Evolutionary conservation across 805 yeast genomes (phyloP), one percentile per base, ranked within the genome.

Genomic region (Scheffersomyces stipitis): DNA sequence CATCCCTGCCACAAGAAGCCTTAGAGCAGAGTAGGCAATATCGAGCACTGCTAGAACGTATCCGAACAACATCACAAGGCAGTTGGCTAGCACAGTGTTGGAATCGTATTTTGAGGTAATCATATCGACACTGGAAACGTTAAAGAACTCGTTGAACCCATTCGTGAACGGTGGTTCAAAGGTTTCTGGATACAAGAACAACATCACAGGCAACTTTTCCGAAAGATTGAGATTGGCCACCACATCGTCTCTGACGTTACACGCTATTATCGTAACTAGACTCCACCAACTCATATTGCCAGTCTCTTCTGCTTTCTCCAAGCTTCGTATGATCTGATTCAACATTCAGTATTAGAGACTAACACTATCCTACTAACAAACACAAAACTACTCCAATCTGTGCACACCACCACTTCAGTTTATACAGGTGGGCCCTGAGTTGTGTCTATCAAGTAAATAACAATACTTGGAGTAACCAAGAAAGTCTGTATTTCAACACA

Each of bases 111-210:
- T 7, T 7, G 7, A 7, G 7, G 9, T 10, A 7, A 20, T 7
- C 24, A 20, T 20, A 20, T 7, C 7, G 10, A 10, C 7, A 10
- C 10, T 20, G 12, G 43, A 33, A 3, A 36, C 26, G 24, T 46
- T 46, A 27, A 36, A 48, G n/a, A 16, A 31, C 14, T 37, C 38
- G 15, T 51, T 46, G 16, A 50, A 43, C 6, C 46, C 45, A 30
- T 34, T 39, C 12, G 49, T 41, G 37, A 58, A 58, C 6, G 64
- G 64, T n/a, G 59, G 63, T 22, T 46, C 50, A 33, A 44, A 56
- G 12, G 42, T 37, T 14, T 53, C 56, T 8, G 62, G 62, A 31
- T 47, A 39, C 3, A 49, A 26, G 4, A 54, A 39, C 14, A 54
- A 34, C 5, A 46, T n/a, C 7, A 54, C 22, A 3, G 57, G 52